These are phyloP conservation scores for Candida stauntonica DNA, from an alignment of 805 yeast species.

Conservation along the genomic window DNA sequence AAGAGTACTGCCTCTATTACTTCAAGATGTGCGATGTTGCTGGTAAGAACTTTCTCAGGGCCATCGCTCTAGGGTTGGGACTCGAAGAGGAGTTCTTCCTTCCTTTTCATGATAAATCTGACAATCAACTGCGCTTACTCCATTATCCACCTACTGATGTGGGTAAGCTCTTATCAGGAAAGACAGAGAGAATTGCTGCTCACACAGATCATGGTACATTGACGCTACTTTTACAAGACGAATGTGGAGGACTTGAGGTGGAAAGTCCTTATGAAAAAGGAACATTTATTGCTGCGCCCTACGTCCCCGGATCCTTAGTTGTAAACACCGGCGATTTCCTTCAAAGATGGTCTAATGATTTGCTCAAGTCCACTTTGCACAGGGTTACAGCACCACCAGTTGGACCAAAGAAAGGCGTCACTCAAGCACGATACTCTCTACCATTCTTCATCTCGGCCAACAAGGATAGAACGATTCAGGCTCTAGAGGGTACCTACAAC, in stretches of 20 bases:
- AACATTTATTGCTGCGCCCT: slow-evolving; percentile 20
- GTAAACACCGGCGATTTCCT: slow-evolving; percentile 25
- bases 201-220: slow-evolving; percentile 28
- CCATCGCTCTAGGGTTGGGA: slow-evolving; percentile 24
- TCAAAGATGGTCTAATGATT: slow-evolving; percentile 27
- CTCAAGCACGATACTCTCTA: slow-evolving; percentile 26
- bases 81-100: slow-evolving; percentile 21
- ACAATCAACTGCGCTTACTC: slow-evolving; percentile 22
- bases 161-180: slow-evolving; percentile 14
- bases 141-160: slow-evolving; percentile 26
- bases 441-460: slow-evolving; percentile 28
- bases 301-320: slow-evolving; percentile 18
- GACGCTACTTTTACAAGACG: slow-evolving; percentile 26
- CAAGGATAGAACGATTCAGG: slow-evolving; percentile 21
- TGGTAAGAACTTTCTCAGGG: slow-evolving; percentile 18
- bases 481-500: slow-evolving; percentile 25
- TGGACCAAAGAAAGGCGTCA: slow-evolving; percentile 16
- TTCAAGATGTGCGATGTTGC: slow-evolving; percentile 15
- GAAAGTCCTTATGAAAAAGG: slow-evolving; percentile 19
- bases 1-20: slow-evolving; percentile 21
- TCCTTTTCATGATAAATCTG: slow-evolving; percentile 21
- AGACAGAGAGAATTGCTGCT: slow-evolving; percentile 27
- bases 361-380: slow-evolving; percentile 25
- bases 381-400: slow-evolving; percentile 25
- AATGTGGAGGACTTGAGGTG: slow-evolving; percentile 26